Percentiles rank a stretch among this genome's conserved stretches.
Evolutionary conservation across 192 early-diverging fungal species (phyloP).

Genomic region (Coemansia sp.): DNA sequence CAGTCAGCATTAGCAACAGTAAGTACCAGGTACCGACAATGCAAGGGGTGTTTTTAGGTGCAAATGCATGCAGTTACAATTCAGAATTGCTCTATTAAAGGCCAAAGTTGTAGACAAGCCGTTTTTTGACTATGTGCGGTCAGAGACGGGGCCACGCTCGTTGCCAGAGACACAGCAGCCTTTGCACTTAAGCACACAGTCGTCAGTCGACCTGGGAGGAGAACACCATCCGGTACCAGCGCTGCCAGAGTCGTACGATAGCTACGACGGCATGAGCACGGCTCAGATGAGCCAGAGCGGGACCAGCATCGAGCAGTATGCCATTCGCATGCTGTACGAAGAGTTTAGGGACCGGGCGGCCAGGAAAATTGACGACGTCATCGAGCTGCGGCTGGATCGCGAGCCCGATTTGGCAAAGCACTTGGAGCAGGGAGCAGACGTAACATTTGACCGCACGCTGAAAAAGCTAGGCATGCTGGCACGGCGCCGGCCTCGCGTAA

Average conservation of each 20-base stretch:
- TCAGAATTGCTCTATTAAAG: neutral
- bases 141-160: neutral
- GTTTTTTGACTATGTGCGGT: neutral
- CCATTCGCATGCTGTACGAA: conserved; percentile 45
- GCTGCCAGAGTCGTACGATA: conserved; percentile 2
- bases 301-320: conserved; percentile 44
- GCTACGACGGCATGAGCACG: conserved; percentile 1
- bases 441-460: conserved; percentile 77
- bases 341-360: conserved; percentile 44
- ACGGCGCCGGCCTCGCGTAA: conserved; percentile 77
- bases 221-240: neutral
- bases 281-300: neutral
- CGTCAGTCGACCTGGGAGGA: neutral
- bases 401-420: conserved; percentile 61
- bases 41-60: neutral
- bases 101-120: neutral
- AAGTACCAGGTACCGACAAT: neutral
- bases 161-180: neutral
- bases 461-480: conserved; percentile 76
- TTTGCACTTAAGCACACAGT: neutral
- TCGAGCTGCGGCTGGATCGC: conserved; percentile 53
- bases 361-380: conserved; percentile 35
- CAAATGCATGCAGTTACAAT: neutral
- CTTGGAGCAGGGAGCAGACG: conserved; percentile 67
- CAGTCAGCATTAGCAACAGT: conserved; percentile 7